Percentiles rank a stretch among this genome's conserved stretches.
Conservation (phyloP, 2,329 filamentous ascomycete species). For the Aspergillus japonicus region DNA sequence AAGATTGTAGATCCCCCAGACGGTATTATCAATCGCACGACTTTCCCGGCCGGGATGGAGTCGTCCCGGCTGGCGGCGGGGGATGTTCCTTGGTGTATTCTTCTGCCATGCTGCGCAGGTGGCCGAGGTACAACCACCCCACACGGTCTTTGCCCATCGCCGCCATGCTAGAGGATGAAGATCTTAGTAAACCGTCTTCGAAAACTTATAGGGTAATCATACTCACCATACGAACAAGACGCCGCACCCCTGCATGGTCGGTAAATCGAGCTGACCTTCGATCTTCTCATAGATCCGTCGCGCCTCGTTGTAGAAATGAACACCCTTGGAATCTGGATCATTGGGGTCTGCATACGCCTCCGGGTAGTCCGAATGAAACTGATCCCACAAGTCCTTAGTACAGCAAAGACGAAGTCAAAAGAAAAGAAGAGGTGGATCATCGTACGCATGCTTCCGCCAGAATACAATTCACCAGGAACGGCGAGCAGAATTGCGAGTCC, state of each 20-base stretch:
- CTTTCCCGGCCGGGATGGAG: not conserved
- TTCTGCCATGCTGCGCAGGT: not conserved
- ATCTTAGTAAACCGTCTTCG: too few species aligned
- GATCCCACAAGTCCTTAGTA: not conserved
- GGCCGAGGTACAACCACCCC: constrained; percentile 34
- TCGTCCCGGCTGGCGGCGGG: too few species aligned
- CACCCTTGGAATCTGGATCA: not conserved
- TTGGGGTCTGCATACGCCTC: not conserved
- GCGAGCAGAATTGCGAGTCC: constrained; percentile 28
- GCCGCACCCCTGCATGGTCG: constrained; percentile 1
- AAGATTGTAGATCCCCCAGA: too few species aligned
- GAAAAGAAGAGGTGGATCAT: not conserved
- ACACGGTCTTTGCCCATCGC: constrained; percentile 27
- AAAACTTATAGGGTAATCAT: too few species aligned
- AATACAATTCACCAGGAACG: constrained; percentile 32
- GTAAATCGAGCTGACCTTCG: not conserved
- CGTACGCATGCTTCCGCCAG: constrained; percentile 27
- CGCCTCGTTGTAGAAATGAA: not conserved
- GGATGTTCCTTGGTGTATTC: too few species aligned
- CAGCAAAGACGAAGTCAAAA: not conserved
- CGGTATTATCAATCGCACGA: not conserved
- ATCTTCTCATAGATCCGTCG: not conserved
- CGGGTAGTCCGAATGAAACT: not conserved
- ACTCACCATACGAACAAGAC: not conserved
- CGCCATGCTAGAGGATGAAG: not conserved